Evolutionary conservation across 225 moss, liverwort and hornwort genomes (phyloP).

Genomic region (Sphagnum tenellum): DNA sequence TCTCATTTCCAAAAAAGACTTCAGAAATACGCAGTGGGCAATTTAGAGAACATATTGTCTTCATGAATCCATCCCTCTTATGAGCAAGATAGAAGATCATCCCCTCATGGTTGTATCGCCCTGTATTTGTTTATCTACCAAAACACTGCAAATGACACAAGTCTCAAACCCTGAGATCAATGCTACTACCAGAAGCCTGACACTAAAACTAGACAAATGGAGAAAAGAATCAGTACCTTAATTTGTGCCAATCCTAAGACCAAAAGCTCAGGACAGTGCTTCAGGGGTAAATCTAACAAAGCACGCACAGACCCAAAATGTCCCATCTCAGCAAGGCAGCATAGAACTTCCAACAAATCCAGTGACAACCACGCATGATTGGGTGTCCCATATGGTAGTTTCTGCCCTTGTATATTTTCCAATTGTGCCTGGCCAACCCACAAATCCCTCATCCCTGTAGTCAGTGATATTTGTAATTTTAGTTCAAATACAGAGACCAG

Average conservation of each 20-base stretch:
- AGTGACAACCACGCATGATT: slow-evolving; percentile 87
- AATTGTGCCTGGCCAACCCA: no score
- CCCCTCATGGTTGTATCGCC: no score
- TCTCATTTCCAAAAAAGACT: no score
- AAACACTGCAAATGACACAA: no score
- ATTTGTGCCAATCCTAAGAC: slow-evolving; percentile 74
- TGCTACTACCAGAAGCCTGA: not conserved
- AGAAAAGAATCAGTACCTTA: slow-evolving; percentile 23
- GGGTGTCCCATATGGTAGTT: slow-evolving; percentile 17
- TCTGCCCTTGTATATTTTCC: slow-evolving; percentile 18
- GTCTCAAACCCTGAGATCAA: not conserved
- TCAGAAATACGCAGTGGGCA: no score
- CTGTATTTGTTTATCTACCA: no score
- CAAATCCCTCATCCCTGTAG: no score
- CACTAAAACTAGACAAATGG: not conserved
- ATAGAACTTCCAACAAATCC: slow-evolving; percentile 71
- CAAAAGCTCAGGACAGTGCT: slow-evolving; percentile 69
- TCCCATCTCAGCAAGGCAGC: slow-evolving; percentile 73
- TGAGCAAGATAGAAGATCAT: no score
- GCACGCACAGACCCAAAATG: slow-evolving; percentile 54
- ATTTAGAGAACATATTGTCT: no score
- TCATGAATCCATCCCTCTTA: no score
- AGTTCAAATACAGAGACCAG: not conserved
- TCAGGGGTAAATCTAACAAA: slow-evolving; percentile 62
- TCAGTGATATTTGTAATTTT: not conserved